A percentile compares a stretch with the other conserved stretches of the same genome.
Conservation (phyloP, 768 basidiomycete genomes). For the Pulveroboletus sp. region DNA sequence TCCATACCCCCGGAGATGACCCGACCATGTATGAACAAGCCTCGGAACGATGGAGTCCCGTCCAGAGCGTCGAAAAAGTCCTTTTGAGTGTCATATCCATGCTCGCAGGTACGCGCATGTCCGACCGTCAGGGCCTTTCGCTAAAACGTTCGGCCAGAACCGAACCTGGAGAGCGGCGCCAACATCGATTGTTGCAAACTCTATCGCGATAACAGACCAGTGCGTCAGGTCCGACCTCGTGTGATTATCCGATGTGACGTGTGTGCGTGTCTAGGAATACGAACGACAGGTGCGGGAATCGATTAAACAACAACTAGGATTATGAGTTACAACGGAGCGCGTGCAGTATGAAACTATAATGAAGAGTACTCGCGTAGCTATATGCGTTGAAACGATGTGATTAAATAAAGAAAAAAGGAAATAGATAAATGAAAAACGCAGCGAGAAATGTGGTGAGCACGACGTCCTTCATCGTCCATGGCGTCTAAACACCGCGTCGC, state of each 20-base stretch:
- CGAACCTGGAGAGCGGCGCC: slow-evolving; percentile 95
- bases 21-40: slow-evolving; percentile 93
- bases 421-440: background rate
- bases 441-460: too few species aligned
- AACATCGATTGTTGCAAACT: slow-evolving; percentile 98
- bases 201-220: slow-evolving; percentile 79
- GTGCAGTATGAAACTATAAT: slow-evolving; percentile 16
- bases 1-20: slow-evolving; percentile 91
- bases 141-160: slow-evolving; percentile 50
- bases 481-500: slow-evolving; percentile 46
- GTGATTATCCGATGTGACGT: too few species aligned
- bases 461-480: slow-evolving; percentile 9
- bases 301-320: slow-evolving; percentile 81
- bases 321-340: slow-evolving; percentile 36
- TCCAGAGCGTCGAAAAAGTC: slow-evolving; percentile 97
- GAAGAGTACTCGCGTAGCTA: slow-evolving; percentile 9
- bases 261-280: slow-evolving; percentile 56
- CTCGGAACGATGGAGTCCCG: slow-evolving; percentile 97
- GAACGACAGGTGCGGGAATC: slow-evolving; percentile 80
- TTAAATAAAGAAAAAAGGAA: slow-evolving; percentile 3
- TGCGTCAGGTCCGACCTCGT: slow-evolving; percentile 26
- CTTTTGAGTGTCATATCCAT: slow-evolving; percentile 94
- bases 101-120: slow-evolving; percentile 70
- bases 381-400: slow-evolving; percentile 4
- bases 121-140: background rate